Evolutionary conservation across 805 yeast genomes (phyloP).

Genomic region (Hanseniaspora nectarophila): DNA sequence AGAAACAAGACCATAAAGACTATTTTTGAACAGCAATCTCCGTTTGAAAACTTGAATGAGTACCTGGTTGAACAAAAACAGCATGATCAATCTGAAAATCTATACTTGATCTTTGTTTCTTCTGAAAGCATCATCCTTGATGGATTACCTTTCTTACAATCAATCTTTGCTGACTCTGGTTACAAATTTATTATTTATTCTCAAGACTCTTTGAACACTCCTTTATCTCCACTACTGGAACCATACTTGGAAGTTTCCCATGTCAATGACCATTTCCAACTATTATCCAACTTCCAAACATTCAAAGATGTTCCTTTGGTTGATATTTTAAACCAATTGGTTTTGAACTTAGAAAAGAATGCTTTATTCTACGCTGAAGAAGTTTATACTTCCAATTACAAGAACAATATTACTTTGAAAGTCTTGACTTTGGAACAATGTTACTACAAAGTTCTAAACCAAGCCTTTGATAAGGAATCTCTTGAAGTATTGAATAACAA

Average conservation of each 20-base stretch:
- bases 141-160: constrained; percentile 11
- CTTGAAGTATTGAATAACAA: constrained; percentile 50
- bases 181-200: constrained; percentile 14
- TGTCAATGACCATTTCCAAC: constrained; percentile 49
- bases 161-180: constrained; percentile 13
- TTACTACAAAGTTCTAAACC: constrained; percentile 61
- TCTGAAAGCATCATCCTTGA: constrained; percentile 12
- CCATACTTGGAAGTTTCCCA: constrained; percentile 51
- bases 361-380: constrained; percentile 10
- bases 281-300: constrained; percentile 30
- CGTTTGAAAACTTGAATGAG: constrained; percentile 19
- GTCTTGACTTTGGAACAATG: constrained; percentile 56
- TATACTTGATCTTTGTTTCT: constrained; percentile 5
- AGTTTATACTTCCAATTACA: constrained; percentile 8
- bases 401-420: constrained; percentile 19
- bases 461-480: constrained; percentile 42
- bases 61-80: neutral
- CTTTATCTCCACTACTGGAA: constrained; percentile 43
- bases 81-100: neutral
- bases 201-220: constrained; percentile 22
- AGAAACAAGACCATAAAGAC: constrained; percentile 18
- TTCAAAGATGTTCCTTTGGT: constrained; percentile 8
- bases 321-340: constrained; percentile 11
- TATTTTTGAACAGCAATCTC: constrained; percentile 25
- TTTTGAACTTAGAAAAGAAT: constrained; percentile 12